phyloP scores from a whole-genome alignment of 176 grass and related monocot species.

The Avena eriantha region DNA sequence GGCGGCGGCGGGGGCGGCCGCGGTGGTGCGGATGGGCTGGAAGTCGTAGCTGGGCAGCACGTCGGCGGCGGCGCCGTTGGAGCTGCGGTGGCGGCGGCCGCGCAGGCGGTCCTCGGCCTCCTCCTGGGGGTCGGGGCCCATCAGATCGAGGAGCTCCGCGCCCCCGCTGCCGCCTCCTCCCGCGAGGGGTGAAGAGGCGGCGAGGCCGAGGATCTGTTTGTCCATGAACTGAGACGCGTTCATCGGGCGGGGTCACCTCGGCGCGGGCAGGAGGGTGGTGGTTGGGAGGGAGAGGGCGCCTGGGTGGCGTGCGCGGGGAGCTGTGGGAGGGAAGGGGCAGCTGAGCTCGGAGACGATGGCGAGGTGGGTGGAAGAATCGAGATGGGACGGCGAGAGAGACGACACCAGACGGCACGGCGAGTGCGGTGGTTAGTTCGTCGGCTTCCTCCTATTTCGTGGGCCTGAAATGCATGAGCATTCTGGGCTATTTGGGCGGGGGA shows the following conservation, averaged over 20 bases:
- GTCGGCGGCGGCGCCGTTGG: conserved; percentile 43
- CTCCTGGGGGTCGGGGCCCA: conserved; percentile 63
- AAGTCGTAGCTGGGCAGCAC: conserved; percentile 80
- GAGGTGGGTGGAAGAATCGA: conserved; percentile 17
- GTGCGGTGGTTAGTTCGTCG: conserved; percentile 11
- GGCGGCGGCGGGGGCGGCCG: conserved; percentile 24
- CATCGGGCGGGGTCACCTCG: conserved; percentile 53
- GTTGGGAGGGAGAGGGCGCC: background rate
- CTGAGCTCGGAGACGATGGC: conserved; percentile 31
- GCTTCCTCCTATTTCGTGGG: background rate
- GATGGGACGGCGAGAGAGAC: conserved; percentile 33
- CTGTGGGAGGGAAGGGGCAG: background rate
- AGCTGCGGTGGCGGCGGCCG: conserved; percentile 37
- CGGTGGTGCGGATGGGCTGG: conserved; percentile 58
- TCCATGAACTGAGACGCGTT: conserved; percentile 88
- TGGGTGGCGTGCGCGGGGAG: conserved; percentile 15
- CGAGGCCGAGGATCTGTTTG: conserved; percentile 82
- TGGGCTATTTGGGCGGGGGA: background rate
- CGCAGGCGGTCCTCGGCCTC: conserved; percentile 49
- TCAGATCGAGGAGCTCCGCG: conserved; percentile 69
- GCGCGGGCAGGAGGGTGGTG: background rate
- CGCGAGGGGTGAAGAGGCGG: conserved; percentile 33
- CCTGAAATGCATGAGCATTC: background rate
- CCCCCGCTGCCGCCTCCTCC: conserved; percentile 26
- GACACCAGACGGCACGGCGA: conserved; percentile 6